Base-by-base conservation (phyloP, 2,329 filamentous ascomycete species). In the Epichloe typhina region DNA sequence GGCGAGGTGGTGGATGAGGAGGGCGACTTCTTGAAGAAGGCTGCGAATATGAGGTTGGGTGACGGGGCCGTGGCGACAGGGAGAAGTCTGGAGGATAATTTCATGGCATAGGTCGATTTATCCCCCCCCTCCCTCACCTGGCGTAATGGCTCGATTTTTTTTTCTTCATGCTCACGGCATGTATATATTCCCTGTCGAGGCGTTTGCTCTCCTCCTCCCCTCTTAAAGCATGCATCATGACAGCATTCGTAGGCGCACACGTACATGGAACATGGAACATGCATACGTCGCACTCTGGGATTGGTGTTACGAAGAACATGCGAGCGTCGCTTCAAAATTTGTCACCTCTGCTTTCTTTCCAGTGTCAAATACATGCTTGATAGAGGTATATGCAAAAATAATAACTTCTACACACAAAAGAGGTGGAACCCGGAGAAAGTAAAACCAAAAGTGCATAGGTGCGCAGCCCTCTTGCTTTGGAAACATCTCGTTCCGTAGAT, bases 1-100 rank as follows among this genome's bases (percentile, higher is more conserved):
- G 41, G 37, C n/a, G 45, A 50, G 41, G 36, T 17, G 33, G 46
- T 3, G 49, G 31, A 26, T 15, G 40, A 46, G 12, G 26, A 49
- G 5, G 38, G 33, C n/a, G 59, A 72, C 36, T 61, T 76, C n/a
- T 66, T 72, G 12, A 69, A 70, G 45, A 68, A 69, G 55, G 66
- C 71, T 37, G 67, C 69, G 2, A 62, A 65, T 50, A 61, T 75
- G 55, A 69, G 69, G 17, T 57, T 74, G 50, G 65, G 64, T 3
- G 49, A 54, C 17, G 45, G 49, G 11, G 45, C 53, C 12, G 44
- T 39, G 17, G 12, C 39, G 11, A 47, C 42, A 2, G 50, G 48
- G 33, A 59, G 58, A 6, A 69, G 62, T 48, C 61, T 71, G 15
- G 70, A 72, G 52, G 71, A 74, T 41, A 66, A 71, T 52, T 73